These are phyloP conservation scores for Millerozyma miso DNA, from an alignment of 805 yeast species.

Conservation along the genomic window DNA sequence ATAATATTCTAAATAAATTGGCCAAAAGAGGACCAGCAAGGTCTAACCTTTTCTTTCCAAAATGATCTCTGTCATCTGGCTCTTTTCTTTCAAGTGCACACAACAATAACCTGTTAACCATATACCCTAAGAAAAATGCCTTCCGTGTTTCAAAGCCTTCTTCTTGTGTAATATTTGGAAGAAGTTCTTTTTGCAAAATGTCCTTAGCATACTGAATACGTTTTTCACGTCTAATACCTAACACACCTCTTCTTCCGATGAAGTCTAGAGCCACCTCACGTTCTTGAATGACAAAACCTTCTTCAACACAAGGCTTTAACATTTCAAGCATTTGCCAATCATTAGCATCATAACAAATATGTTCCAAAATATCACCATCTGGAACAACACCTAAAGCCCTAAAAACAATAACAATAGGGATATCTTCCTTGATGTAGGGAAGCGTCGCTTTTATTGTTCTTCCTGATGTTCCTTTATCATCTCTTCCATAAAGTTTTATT, in stretches of 20 bases:
- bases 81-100: constrained; percentile 97
- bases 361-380: constrained; percentile 97
- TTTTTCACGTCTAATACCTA: constrained; percentile 94
- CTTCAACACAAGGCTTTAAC: constrained; percentile 98
- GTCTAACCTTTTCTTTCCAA: constrained; percentile 97
- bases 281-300: constrained; percentile 97
- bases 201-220: constrained; percentile 98
- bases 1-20: constrained; percentile 87
- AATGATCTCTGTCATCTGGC: constrained; percentile 99
- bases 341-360: constrained; percentile 93
- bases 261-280: constrained; percentile 96
- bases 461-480: constrained; percentile 61
- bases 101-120: constrained; percentile 90
- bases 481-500: constrained; percentile 84
- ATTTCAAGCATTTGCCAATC: constrained; percentile 99
- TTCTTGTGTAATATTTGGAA: constrained; percentile 96
- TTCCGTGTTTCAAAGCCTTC: constrained; percentile 96
- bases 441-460: constrained; percentile 92
- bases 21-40: constrained; percentile 98
- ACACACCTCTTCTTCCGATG: constrained; percentile 96
- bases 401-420: constrained; percentile 94
- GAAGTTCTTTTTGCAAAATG: constrained; percentile 89
- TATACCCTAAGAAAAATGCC: constrained; percentile 95
- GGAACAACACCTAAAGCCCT: constrained; percentile 98
- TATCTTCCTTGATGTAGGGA: constrained; percentile 94